Base-by-base conservation (phyloP, 805 yeast genomes). In the Saccharomycodes ludwigii region DNA sequence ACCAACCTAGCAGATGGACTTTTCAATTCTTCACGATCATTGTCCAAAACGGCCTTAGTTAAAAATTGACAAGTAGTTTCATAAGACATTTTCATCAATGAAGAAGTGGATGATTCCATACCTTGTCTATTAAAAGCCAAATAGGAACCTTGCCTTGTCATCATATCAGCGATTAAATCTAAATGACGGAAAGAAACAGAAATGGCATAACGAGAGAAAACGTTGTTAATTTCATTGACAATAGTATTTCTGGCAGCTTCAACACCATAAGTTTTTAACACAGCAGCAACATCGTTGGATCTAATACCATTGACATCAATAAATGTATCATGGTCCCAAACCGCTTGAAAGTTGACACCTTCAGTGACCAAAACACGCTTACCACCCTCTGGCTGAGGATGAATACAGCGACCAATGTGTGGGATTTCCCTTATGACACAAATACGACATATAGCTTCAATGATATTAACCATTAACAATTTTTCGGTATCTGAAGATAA, bases 201-300 rank as follows among this genome's bases (percentile, higher is more conserved):
- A 52, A 91, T 91, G 48, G 97, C 97, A 59, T 91, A 91, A 33
- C 93, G 85, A 38, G 84, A 83, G 73, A 91, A 91, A 47, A 91
- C 99, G 47, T 83, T 81, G 61, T 82, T 80, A 56, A 91, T 82
- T 67, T 91, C 99, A 49, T 83, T 78, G 19, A 85, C 97, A 63
- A 91, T 82, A 21, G 98, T 91, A 58, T 85, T 84, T 59, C 98
- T 74, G 14, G 99, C 99, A 30, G 98, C 98, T 62, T 93, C 99
- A 32, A 88, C 98, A 56, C 99, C 99, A 49, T 91, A 91, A 0
- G 94, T 83, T 43, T 66, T 71, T 48, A 93, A 66, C 3, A 91
- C 95, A 12, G 95, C 83, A 24, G 82, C 76, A 43, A 91, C 77
- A 60, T 91, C 98, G 66, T 91, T 91, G 6, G 96, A 85, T 2